Evolutionary conservation across 2,329 filamentous ascomycete genomes (phyloP), one percentile per base, ranked within the genome.

Genomic region (Exophiala aquamarina): DNA sequence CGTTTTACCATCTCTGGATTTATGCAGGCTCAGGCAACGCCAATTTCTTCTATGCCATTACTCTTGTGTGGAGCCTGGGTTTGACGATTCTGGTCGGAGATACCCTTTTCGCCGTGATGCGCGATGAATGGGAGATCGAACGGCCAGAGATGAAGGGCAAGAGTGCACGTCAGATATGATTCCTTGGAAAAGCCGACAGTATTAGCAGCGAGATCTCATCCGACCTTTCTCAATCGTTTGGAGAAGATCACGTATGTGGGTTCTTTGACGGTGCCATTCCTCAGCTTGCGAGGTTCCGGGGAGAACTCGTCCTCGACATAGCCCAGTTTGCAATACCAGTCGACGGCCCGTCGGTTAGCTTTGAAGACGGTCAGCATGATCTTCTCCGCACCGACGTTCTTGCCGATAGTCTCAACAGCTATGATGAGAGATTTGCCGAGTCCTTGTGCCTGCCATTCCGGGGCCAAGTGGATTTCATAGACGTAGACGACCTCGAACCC

Each of bases 21-120:
- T 98, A 97, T 63, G 93, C 93, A 2, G 93, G 93, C 40, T 95
- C 90, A 47, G 93, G 93, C 20, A 98, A 98, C 62, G 93, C 93
- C 49, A 98, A 98, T 66, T 98, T 98, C 72, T 98, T 98, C 72
- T 98, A 98, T 65, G 93, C 93, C 56, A 97, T 98, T 61, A 98
- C 93, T 0, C 73, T 98, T n/a, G 93, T 98, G 0, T 98, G 93
- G 93, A 95, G 89, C 63, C 68, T 98, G 18, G 93, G 89, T 0
- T 77, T 95, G 58, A 91, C 90, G 29, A 76, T 98, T 53, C 72
- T 98, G 21, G 80, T 97, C 5, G 89, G 88, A 9, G 93, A 98
- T 65, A 77, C 89, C 43, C 76, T 95, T 2, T 97, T 94, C 70
- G 90, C 93, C 0, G 83, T 91, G 4, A 72, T 98, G 52, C 76